These are phyloP conservation scores for Phallus indusiatus DNA, from an alignment of 768 basidiomycete genomes.

Conservation along the genomic window DNA sequence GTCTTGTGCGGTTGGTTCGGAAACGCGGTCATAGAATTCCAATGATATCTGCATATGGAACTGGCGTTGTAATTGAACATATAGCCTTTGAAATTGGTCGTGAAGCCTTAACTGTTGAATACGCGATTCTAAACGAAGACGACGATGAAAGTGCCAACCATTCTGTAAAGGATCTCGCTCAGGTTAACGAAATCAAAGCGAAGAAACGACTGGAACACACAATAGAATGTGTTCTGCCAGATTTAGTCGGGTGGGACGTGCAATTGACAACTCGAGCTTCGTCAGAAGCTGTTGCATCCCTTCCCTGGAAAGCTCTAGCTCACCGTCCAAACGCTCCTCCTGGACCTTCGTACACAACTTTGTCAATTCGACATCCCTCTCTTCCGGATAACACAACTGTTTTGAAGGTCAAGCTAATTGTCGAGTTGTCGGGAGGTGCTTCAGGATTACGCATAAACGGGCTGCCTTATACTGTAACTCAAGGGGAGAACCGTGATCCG, in stretches of 20 bases:
- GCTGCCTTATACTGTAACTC: constrained; percentile 56
- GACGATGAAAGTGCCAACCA: constrained; percentile 34
- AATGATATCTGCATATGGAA: constrained; percentile 66
- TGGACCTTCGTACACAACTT: constrained; percentile 32
- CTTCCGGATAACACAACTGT: constrained; percentile 67
- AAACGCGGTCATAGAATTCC: constrained; percentile 70
- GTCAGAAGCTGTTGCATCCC: constrained; percentile 56
- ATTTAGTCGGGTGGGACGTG: constrained; percentile 77
- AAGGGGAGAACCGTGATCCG: constrained; percentile 59
- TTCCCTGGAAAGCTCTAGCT: constrained; percentile 66
- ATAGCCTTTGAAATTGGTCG: constrained; percentile 74
- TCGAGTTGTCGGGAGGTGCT: constrained; percentile 73
- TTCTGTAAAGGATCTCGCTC: constrained; percentile 43
- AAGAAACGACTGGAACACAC: constrained; percentile 61
- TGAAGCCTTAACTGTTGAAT: constrained; percentile 75
- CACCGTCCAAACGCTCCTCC: constrained; percentile 30
- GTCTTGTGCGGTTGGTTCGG: constrained; percentile 71
- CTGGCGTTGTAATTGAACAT: constrained; percentile 71
- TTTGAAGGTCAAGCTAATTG: constrained; percentile 67
- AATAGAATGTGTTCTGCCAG: constrained; percentile 73
- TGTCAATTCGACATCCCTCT: constrained; percentile 64
- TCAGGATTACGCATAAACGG: constrained; percentile 84
- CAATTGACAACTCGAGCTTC: constrained; percentile 69
- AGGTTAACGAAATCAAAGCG: constrained; percentile 55
- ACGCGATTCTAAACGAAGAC: constrained; percentile 72